These are phyloP conservation scores for Aspergillus ibericus DNA, from an alignment of 2,329 filamentous ascomycete species.

Conservation along the genomic window DNA sequence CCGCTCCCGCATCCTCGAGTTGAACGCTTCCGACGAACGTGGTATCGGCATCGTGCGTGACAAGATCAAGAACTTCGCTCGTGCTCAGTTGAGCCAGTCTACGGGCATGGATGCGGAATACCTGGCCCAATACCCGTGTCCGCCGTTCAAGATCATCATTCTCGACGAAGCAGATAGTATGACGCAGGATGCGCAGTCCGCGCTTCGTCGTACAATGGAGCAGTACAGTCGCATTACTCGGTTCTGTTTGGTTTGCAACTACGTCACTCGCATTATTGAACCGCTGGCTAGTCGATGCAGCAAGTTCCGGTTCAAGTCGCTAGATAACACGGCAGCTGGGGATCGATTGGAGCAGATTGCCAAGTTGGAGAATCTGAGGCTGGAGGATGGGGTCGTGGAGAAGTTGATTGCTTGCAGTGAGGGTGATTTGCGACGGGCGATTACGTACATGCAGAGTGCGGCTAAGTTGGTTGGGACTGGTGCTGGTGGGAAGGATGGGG, in stretches of 20 bases:
- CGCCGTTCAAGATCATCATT: slow-evolving; percentile 98
- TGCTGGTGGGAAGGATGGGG: slow-evolving; percentile 47
- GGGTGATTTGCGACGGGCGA: slow-evolving; percentile 92
- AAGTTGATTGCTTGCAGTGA: slow-evolving; percentile 85
- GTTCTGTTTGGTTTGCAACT: slow-evolving; percentile 98
- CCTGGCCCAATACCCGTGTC: slow-evolving; percentile 76
- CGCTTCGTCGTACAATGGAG: slow-evolving; percentile 94
- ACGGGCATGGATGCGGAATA: slow-evolving; percentile 65
- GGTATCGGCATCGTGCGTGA: slow-evolving; percentile 96
- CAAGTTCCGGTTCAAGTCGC: slow-evolving; percentile 96
- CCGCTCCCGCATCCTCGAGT: slow-evolving; percentile 90
- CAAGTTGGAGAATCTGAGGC: slow-evolving; percentile 68
- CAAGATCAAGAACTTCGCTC: slow-evolving; percentile 97
- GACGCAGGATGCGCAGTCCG: slow-evolving; percentile 96
- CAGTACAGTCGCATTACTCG: slow-evolving; percentile 94
- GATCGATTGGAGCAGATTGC: slow-evolving; percentile 81
- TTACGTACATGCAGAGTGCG: slow-evolving; percentile 95
- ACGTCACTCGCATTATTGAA: slow-evolving; percentile 97
- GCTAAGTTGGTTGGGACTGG: slow-evolving; percentile 76
- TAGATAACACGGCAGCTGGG: slow-evolving; percentile 83
- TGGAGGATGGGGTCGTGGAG: slow-evolving; percentile 79
- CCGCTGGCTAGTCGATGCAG: slow-evolving; percentile 88
- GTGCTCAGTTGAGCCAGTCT: slow-evolving; percentile 86
- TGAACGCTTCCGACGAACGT: slow-evolving; percentile 98
- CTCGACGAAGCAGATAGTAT: slow-evolving; percentile 98